Evolutionary conservation across 495 filamentous ascomycete genomes (phyloP), one percentile per base, ranked within the genome.

Genomic region (Pyronema domesticum): DNA sequence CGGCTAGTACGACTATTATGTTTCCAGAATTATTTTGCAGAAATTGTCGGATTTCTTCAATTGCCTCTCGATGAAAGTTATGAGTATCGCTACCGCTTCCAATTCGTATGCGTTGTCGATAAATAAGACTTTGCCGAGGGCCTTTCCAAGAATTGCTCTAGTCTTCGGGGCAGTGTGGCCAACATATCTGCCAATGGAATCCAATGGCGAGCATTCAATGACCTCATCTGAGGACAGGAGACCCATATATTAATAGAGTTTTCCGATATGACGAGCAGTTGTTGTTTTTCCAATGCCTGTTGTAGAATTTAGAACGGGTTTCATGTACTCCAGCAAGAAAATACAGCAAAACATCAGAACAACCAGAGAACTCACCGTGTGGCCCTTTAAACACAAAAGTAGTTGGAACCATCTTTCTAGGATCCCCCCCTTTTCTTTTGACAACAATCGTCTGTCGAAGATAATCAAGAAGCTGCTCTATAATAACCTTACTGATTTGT

Each of bases 1-100:
- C 85, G 0, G 85, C 85, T 0, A 89, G 71, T 42, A 91, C 84
- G n/a, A 83, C 72, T 42, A 91, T 71, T 1, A 91, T 63, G n/a
- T n/a, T n/a, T 46, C 74, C 70, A 7, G 62, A 58, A 59, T 77
- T 89, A 19, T 68, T 69, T 1, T 73, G 72, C 58, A 83, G n/a
- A n/a, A n/a, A n/a, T n/a, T n/a, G n/a, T n/a, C n/a, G n/a, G n/a
- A n/a, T n/a, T n/a, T n/a, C n/a, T n/a, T n/a, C n/a, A n/a, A n/a
- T n/a, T n/a, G n/a, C n/a, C n/a, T 84, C 0, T 80, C 83, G 7
- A 83, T 67, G 42, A 71, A 76, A 64, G 85, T 79, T 0, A 84
- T 80, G 8, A 89, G 68, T 68, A 86, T 82, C 46, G 85, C 76
- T 61, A 86, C 77, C 0, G 82, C 84, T 62, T 86, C 84, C 48